Base-by-base conservation (phyloP, 257 asterid genomes). In the Prunella vulgaris region DNA sequence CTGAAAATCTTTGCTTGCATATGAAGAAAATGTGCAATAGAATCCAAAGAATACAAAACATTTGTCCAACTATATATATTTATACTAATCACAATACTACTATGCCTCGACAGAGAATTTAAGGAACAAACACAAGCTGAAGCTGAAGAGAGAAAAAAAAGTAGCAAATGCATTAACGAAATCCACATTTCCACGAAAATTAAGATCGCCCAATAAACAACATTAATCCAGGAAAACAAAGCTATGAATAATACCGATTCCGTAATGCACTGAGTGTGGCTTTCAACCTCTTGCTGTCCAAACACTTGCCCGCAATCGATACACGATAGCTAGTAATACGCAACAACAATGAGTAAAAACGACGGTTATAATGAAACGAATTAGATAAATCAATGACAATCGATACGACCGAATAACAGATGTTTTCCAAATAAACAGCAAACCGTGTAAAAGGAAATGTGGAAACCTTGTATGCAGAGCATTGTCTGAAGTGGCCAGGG, bases 301-400 rank as follows among this genome's bases (percentile, higher is more conserved):
- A 93, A 93, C 9, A 79, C 81, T 86, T 88, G 78, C 51, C 96
- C 96, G 60, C 99, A 93, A 49, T 93, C 99, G 77, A 93, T 90
- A 84, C 99, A 93, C 30, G 97, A 90, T 27, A 93, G 63, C 99
- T 90, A 60, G 8, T 35, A 9, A 70, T 1, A 10, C 66, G 65
- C 15, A 60, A n/a, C 12, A 51, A 40, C 17, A 48, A 68, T 12
- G 68, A 71, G 32, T 17, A 70, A 22, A 64, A 56, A 56, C 49
- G 7, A 74, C 44, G 18, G 10, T n/a, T 24, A 38, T 14, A 56
- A 17, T 17, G 24, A 24, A 6, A 18, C 59, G 27, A 10, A 42
- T 35, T 10, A 38, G 3, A 75, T 64, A 51, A 56, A 58, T 70
- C 7, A 35, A 68, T 12, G 22, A 57, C 18, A 48, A 69, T 2